Percentiles rank a stretch among this genome's conserved stretches.
Conservation (phyloP, 2,329 filamentous ascomycete genomes). For the Clarireedia sp. region DNA sequence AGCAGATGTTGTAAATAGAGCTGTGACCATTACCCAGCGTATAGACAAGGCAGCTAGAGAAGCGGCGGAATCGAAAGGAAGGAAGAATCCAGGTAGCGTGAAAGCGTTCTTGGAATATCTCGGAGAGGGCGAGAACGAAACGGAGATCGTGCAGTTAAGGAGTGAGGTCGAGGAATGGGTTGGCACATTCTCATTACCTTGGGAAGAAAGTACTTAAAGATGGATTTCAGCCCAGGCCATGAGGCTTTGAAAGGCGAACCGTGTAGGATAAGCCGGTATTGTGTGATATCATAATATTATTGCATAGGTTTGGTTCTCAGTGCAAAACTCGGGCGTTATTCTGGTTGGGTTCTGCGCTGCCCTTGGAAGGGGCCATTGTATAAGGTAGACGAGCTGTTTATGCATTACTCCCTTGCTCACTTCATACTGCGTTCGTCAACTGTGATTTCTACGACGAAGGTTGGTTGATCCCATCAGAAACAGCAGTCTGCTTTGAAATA, state of each 20-base stretch:
- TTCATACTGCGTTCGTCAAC: no score
- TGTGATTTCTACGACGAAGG: no score
- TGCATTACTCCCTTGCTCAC: no score
- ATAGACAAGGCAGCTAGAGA: slow-evolving; percentile 66
- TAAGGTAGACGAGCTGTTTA: no score
- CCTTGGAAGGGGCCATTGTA: neutral
- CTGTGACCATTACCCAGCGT: slow-evolving; percentile 69
- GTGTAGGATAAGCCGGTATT: neutral
- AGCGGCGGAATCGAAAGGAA: slow-evolving; percentile 56
- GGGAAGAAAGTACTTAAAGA: slow-evolving; percentile 36
- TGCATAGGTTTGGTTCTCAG: slow-evolving; percentile 4
- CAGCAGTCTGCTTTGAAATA: no score
- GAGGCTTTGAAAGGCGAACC: neutral
- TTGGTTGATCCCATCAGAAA: no score
- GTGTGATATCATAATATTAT: neutral
- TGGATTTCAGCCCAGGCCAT: neutral
- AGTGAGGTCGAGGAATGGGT: slow-evolving; percentile 75
- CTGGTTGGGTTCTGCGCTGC: neutral
- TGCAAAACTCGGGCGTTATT: neutral
- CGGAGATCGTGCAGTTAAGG: slow-evolving; percentile 65
- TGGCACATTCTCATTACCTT: slow-evolving; percentile 64
- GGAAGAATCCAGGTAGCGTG: slow-evolving; percentile 57
- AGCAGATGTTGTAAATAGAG: slow-evolving; percentile 76
- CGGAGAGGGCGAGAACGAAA: slow-evolving; percentile 57
- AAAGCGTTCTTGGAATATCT: slow-evolving; percentile 62